Evolutionary conservation across 2,329 filamentous ascomycete species (phyloP).

Genomic region (Beauveria rudraprayagi): DNA sequence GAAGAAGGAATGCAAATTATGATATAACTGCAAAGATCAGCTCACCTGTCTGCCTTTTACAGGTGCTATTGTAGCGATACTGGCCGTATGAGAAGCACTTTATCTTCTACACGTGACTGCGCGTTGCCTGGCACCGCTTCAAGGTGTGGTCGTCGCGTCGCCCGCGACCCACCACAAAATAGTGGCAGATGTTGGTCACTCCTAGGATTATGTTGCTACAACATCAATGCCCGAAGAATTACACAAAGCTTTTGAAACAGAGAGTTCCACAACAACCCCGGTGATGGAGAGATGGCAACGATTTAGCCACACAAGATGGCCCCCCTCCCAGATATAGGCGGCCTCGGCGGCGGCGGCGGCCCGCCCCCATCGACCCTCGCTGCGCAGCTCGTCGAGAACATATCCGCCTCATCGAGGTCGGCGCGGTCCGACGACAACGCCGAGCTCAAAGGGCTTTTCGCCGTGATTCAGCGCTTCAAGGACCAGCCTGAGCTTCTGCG

Average conservation of each 20-base stretch:
- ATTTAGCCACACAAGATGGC: conserved; percentile 5
- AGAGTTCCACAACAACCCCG: neutral
- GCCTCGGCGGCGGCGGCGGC: neutral
- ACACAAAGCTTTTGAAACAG: neutral
- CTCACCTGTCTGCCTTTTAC: neutral
- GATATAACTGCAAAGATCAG: neutral
- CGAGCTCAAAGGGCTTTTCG: conserved; percentile 64
- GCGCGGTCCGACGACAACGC: conserved; percentile 58
- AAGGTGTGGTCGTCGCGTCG: neutral
- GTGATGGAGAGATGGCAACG: neutral
- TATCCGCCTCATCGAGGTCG: conserved; percentile 53
- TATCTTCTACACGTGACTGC: conserved; percentile 1
- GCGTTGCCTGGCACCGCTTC: neutral
- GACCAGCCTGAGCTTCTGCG: conserved; percentile 47
- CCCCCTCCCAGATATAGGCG: neutral
- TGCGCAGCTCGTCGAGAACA: conserved; percentile 77
- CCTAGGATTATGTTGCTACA: neutral
- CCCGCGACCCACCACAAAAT: conserved; percentile 8
- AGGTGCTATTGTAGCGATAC: neutral
- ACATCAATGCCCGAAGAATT: neutral
- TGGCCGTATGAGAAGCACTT: neutral
- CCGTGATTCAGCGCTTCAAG: conserved; percentile 46
- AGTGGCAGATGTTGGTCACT: neutral
- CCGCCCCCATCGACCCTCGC: conserved; percentile 74
- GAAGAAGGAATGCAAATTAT: conserved; percentile 3